Evolutionary conservation across 768 basidiomycete genomes (phyloP).

Genomic region (Boletus rex-veris): DNA sequence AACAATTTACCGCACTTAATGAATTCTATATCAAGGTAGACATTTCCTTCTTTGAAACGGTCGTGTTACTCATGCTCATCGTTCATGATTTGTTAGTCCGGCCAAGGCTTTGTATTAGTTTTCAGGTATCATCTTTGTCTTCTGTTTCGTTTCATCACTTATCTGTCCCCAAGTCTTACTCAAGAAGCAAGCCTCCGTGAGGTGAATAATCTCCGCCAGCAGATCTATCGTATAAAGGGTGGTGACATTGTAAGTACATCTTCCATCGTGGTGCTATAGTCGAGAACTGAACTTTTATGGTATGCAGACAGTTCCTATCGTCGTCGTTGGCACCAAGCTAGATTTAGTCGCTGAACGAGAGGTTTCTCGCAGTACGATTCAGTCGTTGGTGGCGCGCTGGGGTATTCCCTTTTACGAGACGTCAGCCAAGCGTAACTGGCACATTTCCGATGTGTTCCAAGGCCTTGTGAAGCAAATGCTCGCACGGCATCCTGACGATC

Average conservation of each 20-base stretch:
- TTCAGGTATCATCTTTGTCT: slow-evolving; percentile 54
- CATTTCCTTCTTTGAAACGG: background rate
- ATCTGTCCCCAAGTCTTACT: slow-evolving; percentile 51
- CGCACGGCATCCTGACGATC: slow-evolving; percentile 52
- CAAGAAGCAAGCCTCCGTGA: slow-evolving; percentile 80
- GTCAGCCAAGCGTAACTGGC: slow-evolving; percentile 83
- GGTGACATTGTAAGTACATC: slow-evolving; percentile 49
- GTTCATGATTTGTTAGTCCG: slow-evolving; percentile 41
- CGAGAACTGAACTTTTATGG: slow-evolving; percentile 2
- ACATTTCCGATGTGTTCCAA: slow-evolving; percentile 74
- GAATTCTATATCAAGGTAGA: slow-evolving; percentile 77
- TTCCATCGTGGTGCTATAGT: background rate
- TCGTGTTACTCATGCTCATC: background rate
- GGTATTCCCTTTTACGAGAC: slow-evolving; percentile 80
- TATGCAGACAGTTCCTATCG: slow-evolving; percentile 64
- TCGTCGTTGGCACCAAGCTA: slow-evolving; percentile 82
- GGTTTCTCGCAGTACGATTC: slow-evolving; percentile 61
- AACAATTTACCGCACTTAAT: slow-evolving; percentile 78
- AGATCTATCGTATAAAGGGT: slow-evolving; percentile 78
- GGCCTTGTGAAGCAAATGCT: slow-evolving; percentile 76
- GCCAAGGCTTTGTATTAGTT: slow-evolving; percentile 77
- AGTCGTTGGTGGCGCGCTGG: slow-evolving; percentile 63
- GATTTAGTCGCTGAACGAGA: slow-evolving; percentile 81
- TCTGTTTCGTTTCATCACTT: background rate
- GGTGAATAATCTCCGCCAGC: slow-evolving; percentile 74